Evolutionary conservation across 495 filamentous ascomycete genomes (phyloP).

Genomic region (Patellaria atrata): DNA sequence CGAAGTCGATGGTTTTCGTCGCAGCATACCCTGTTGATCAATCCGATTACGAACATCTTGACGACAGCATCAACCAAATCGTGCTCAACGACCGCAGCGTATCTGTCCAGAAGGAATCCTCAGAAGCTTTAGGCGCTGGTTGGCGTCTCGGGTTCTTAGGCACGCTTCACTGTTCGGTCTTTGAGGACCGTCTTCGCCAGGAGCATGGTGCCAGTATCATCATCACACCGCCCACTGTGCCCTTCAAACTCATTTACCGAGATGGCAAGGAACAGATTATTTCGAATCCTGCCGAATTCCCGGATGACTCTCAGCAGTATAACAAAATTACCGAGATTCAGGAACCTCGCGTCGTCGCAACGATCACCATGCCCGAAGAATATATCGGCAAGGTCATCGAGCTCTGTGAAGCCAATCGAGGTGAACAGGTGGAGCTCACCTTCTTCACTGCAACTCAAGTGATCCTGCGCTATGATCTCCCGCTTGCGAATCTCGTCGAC

Average conservation of each 20-base stretch:
- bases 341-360: constrained; percentile 76
- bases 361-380: constrained; percentile 84
- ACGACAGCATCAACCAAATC: constrained; percentile 89
- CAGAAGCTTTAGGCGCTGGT: constrained; percentile 82
- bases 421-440: constrained; percentile 66
- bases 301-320: constrained; percentile 50
- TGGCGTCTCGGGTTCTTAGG: constrained; percentile 94
- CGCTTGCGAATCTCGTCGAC: constrained; percentile 77
- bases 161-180: constrained; percentile 92
- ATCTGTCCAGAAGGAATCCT: constrained; percentile 82
- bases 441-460: constrained; percentile 94
- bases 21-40: constrained; percentile 91
- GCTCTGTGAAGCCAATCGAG: constrained; percentile 80
- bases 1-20: constrained; percentile 97
- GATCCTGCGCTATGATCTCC: constrained; percentile 84
- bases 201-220: constrained; percentile 93
- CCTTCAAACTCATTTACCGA: constrained; percentile 67
- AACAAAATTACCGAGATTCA: constrained; percentile 48
- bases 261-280: constrained; percentile 61
- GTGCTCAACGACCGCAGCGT: constrained; percentile 91
- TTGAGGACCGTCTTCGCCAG: constrained; percentile 89
- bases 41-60: constrained; percentile 67
- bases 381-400: constrained; percentile 91
- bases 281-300: constrained; percentile 74
- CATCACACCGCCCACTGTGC: constrained; percentile 90